phyloP scores from a whole-genome alignment of 1,284 basidiomycete species.

The Moesziomyces globuligerus region DNA sequence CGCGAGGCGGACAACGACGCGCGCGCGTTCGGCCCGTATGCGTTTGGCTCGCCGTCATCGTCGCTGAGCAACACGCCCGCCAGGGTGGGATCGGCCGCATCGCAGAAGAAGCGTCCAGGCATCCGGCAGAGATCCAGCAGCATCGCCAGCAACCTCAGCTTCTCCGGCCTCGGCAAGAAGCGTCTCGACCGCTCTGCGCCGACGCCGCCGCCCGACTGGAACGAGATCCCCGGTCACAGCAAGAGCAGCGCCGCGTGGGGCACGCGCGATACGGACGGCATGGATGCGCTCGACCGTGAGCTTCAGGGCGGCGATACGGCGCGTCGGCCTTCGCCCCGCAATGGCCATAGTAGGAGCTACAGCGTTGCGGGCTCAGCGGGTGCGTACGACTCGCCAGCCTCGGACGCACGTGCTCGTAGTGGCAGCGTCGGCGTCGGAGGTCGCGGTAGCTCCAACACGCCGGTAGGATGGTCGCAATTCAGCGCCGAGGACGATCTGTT shows the following conservation, averaged over 20 bases:
- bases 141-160: slow-evolving; percentile 39
- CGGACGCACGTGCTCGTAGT: slow-evolving; percentile 2
- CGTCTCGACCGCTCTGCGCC: slow-evolving; percentile 32
- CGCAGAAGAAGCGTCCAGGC: slow-evolving; percentile 22
- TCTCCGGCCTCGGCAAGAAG: slow-evolving; percentile 34
- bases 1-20: slow-evolving; percentile 20
- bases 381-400: background rate
- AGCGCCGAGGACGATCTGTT: slow-evolving; percentile 33
- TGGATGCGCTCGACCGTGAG: slow-evolving; percentile 60
- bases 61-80: slow-evolving; percentile 34
- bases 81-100: slow-evolving; percentile 31
- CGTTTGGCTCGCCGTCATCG: slow-evolving; percentile 36
- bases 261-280: slow-evolving; percentile 11
- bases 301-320: slow-evolving; percentile 40
- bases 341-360: background rate
- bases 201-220: slow-evolving; percentile 41
- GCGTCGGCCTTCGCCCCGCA: slow-evolving; percentile 9
- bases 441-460: slow-evolving; percentile 22
- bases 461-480: slow-evolving; percentile 43
- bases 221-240: slow-evolving; percentile 37
- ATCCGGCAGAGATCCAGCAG: slow-evolving; percentile 36
- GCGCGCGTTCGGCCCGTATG: slow-evolving; percentile 28
- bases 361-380: background rate
- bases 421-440: slow-evolving; percentile 22
- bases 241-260: slow-evolving; percentile 19